Evolutionary conservation across 2,329 filamentous ascomycete species (phyloP).

Genomic region (Colletotrichum shisoi): DNA sequence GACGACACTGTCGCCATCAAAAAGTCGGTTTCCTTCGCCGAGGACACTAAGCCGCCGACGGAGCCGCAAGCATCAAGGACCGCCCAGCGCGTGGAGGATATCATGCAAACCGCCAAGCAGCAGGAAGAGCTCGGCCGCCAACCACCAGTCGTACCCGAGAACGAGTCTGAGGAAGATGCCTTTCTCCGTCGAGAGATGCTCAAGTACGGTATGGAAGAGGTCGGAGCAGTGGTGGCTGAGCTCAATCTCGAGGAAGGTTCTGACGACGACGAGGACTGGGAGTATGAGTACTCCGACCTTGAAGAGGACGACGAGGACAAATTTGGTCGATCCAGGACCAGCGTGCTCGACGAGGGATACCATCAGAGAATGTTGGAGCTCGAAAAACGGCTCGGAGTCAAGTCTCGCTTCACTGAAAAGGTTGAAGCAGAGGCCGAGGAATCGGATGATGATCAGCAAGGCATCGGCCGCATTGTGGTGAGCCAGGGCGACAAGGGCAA

Average conservation of each 20-base stretch:
- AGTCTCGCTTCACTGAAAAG: conserved; percentile 55
- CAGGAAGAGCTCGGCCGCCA: conserved; percentile 59
- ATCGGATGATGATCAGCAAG: conserved; percentile 53
- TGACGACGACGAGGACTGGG: conserved; percentile 60
- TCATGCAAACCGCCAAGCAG: conserved; percentile 65
- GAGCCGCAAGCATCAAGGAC: conserved; percentile 51
- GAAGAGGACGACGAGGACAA: conserved; percentile 73
- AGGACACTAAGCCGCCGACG: conserved; percentile 63
- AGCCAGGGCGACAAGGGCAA: conserved; percentile 43
- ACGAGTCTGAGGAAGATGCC: conserved; percentile 83
- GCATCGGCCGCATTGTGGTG: conserved; percentile 66
- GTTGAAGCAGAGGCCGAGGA: conserved; percentile 49
- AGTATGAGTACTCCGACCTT: conserved; percentile 60
- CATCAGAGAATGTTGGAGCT: conserved; percentile 84
- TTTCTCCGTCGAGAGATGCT: conserved; percentile 86
- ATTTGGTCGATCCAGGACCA: conserved; percentile 74
- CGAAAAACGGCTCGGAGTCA: conserved; percentile 75
- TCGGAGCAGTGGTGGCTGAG: conserved; percentile 91
- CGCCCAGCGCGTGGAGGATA: conserved; percentile 61
- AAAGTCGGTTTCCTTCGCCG: conserved; percentile 70
- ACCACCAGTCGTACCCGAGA: conserved; percentile 69
- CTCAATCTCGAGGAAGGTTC: conserved; percentile 79
- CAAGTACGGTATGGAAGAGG: conserved; percentile 84
- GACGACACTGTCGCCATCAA: conserved; percentile 44
- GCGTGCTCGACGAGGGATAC: conserved; percentile 76